Conservation (phyloP, 2,329 filamentous ascomycete species). For the Aureobasidium sp. region DNA sequence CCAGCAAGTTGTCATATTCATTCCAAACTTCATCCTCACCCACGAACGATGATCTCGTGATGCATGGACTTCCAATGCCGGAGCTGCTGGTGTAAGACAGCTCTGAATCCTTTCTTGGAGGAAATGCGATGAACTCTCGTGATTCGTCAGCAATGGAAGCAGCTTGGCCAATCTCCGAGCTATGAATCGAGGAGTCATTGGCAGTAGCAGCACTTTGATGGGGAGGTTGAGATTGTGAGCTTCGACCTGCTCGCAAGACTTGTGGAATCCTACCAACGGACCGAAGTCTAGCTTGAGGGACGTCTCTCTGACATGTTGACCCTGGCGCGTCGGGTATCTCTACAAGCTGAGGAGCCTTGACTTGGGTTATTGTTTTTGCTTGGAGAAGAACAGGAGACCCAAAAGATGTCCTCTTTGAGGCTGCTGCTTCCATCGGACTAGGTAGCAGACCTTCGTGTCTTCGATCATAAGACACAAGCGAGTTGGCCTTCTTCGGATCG, state of each 20-base stretch:
- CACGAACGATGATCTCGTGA: conserved; percentile 52
- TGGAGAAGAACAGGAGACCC: conserved; percentile 24
- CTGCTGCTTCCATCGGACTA: conserved; percentile 19
- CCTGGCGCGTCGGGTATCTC: conserved; percentile 18
- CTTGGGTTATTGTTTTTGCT: conserved; percentile 20
- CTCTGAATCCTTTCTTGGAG: conserved; percentile 64
- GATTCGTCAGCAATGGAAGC: not conserved
- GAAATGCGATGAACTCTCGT: conserved; percentile 63
- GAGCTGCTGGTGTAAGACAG: conserved; percentile 61
- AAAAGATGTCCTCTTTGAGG: conserved; percentile 21
- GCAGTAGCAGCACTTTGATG: no score
- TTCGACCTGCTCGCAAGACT: conserved; percentile 49
- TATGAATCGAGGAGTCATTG: not conserved
- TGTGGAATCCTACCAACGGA: conserved; percentile 82
- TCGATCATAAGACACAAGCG: conserved; percentile 22
- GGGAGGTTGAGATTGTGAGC: not conserved
- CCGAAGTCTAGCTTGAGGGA: conserved; percentile 47
- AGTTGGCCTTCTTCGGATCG: not conserved
- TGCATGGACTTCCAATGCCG: conserved; percentile 53
- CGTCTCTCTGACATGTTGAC: no score
- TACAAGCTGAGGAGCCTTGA: conserved; percentile 20
- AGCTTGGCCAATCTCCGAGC: not conserved
- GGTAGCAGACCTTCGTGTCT: conserved; percentile 24
- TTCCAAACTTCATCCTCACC: conserved; percentile 85
- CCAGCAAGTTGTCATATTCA: conserved; percentile 84